Conservation (phyloP, 2,329 filamentous ascomycete species). For the Penicillium sclerotiorum region DNA sequence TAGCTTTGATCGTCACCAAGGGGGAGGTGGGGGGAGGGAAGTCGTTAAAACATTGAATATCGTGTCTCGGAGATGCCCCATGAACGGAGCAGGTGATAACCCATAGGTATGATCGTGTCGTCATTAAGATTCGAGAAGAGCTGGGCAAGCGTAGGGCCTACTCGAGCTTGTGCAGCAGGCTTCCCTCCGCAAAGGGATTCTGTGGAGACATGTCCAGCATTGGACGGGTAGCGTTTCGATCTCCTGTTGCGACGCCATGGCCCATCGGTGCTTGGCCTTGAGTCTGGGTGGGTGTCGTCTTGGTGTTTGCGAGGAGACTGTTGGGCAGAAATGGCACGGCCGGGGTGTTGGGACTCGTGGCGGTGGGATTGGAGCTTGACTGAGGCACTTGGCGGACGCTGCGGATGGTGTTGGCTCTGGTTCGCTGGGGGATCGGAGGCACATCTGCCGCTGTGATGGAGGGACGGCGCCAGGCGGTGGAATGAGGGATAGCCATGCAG, state of each 20-base stretch:
- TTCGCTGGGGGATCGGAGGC: constrained; percentile 16
- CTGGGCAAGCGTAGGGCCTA: neutral
- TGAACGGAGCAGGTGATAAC: no score
- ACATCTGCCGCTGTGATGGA: constrained; percentile 20
- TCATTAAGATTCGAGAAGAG: neutral
- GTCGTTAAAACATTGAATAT: no score
- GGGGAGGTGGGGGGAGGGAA: no score
- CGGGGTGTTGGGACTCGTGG: constrained; percentile 11
- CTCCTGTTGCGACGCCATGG: constrained; percentile 44
- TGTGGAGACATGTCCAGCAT: constrained; percentile 46
- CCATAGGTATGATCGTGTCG: neutral
- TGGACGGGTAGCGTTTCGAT: constrained; percentile 42
- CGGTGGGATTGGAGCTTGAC: constrained; percentile 12
- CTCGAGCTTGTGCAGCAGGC: constrained; percentile 35
- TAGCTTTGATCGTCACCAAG: no score
- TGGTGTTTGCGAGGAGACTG: constrained; percentile 40
- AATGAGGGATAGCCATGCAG: constrained; percentile 39
- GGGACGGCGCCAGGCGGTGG: constrained; percentile 45
- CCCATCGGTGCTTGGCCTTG: constrained; percentile 31
- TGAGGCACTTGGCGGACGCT: constrained; percentile 26
- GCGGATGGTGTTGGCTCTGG: constrained; percentile 40
- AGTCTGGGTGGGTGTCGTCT: constrained; percentile 8
- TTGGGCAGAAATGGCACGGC: constrained; percentile 37
- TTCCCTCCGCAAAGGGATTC: constrained; percentile 50
- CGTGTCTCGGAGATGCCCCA: no score